Conservation (phyloP, 441 rosid species). For the Arabidopsis lyrata region DNA sequence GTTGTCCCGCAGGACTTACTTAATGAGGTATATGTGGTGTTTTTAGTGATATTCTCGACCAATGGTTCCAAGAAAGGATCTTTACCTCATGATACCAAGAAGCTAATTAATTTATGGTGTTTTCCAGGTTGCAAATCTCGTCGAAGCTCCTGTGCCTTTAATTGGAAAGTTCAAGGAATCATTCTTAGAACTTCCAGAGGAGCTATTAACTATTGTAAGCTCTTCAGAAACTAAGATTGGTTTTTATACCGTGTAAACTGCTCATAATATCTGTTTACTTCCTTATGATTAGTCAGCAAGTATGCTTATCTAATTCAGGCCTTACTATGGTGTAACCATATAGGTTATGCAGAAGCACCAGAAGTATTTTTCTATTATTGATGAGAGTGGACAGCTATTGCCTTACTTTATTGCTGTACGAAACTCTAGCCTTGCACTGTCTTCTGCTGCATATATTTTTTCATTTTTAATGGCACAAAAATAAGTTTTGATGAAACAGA, state of each 20-base stretch:
- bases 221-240: conserved; percentile 29
- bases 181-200: conserved; percentile 89
- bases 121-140: conserved; percentile 92
- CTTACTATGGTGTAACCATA: conserved; percentile 37
- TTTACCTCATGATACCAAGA: conserved; percentile 16
- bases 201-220: conserved; percentile 87
- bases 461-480: conserved; percentile 5
- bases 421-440: conserved; percentile 38
- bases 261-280: conserved; percentile 20
- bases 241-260: conserved; percentile 16
- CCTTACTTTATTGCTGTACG: conserved; percentile 92
- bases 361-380: conserved; percentile 80
- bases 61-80: conserved; percentile 2
- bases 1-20: conserved; percentile 69
- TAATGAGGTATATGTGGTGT: conserved; percentile 63
- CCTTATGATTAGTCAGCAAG: conserved; percentile 14
- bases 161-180: conserved; percentile 87
- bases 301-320: conserved; percentile 28
- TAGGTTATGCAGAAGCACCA: conserved; percentile 99
- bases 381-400: conserved; percentile 73
- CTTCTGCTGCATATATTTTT: conserved; percentile 21
- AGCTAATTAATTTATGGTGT: conserved; percentile 25
- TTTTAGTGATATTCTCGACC: conserved; percentile 37
- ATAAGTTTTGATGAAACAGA: conserved; percentile 27
- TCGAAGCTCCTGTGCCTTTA: conserved; percentile 90